A percentile compares a stretch with the other conserved stretches of the same genome.
These are phyloP conservation scores for Gossypium lobatum DNA, from an alignment of 441 rosid genomes.

Conservation along the genomic window DNA sequence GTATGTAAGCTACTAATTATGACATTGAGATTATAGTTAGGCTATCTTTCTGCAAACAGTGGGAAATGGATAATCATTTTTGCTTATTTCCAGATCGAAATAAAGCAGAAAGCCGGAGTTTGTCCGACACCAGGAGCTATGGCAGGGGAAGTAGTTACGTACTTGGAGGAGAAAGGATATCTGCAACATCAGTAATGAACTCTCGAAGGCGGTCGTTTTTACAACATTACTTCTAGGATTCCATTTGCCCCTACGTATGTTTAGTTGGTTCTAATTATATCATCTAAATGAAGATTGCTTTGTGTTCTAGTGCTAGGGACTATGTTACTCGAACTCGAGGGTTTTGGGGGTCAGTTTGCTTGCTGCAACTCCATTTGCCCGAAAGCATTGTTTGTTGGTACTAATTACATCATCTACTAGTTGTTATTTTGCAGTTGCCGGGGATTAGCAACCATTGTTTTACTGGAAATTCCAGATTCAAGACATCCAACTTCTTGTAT, in stretches of 20 bases:
- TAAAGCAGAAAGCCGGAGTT: slow-evolving; percentile 49
- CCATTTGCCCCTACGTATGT: background rate
- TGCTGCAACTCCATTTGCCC: background rate
- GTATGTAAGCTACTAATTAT: slow-evolving; percentile 20
- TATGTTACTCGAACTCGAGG: no score
- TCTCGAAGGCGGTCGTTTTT: background rate
- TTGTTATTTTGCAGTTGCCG: no score
- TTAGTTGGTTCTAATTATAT: background rate
- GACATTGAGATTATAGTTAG: background rate
- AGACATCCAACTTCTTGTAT: background rate
- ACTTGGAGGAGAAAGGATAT: slow-evolving; percentile 64
- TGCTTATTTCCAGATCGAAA: slow-evolving; percentile 46
- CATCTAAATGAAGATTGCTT: background rate
- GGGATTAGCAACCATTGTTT: background rate
- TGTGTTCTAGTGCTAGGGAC: no score
- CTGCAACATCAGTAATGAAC: slow-evolving; percentile 35
- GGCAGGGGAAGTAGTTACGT: slow-evolving; percentile 64
- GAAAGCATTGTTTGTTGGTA: background rate
- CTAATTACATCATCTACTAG: background rate
- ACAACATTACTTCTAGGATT: background rate
- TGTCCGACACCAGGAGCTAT: slow-evolving; percentile 59
- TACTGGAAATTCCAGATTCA: background rate
- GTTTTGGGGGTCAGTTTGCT: no score
- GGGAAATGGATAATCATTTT: slow-evolving; percentile 7
- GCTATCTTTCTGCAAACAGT: background rate